Evolutionary conservation across 2,329 filamentous ascomycete genomes (phyloP).

Genomic region (Huntiella omanensis): DNA sequence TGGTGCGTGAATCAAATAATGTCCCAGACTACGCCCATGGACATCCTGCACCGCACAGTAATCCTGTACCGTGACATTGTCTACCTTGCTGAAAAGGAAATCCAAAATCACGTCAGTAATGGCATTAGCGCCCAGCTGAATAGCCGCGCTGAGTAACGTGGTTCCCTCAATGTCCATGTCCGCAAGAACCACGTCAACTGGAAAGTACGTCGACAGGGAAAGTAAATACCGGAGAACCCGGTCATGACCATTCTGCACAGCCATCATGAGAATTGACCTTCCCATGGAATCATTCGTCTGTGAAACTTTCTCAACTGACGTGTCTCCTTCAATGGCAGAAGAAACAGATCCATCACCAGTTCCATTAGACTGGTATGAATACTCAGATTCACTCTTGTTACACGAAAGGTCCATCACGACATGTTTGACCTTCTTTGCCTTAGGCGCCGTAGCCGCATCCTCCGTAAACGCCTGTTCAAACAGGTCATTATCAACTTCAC

Average conservation of each 20-base stretch:
- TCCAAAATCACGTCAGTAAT: constrained; percentile 59
- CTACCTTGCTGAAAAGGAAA: constrained; percentile 41
- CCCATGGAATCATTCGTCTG: constrained; percentile 53
- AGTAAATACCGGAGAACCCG: constrained; percentile 65
- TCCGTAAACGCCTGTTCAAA: constrained; percentile 13
- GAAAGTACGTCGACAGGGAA: constrained; percentile 57
- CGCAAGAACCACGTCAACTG: constrained; percentile 49
- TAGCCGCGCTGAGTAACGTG: constrained; percentile 72
- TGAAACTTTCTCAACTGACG: constrained; percentile 59
- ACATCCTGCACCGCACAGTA: constrained; percentile 66
- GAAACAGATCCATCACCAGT: constrained; percentile 57
- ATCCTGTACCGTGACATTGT: constrained; percentile 34
- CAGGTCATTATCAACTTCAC: constrained; percentile 17
- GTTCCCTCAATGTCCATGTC: constrained; percentile 83
- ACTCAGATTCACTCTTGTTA: constrained; percentile 67
- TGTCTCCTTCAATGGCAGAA: constrained; percentile 65
- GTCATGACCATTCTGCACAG: constrained; percentile 51
- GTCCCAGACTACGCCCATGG: constrained; percentile 76
- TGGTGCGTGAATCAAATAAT: constrained; percentile 89
- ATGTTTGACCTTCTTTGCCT: constrained; percentile 45
- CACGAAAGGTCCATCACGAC: constrained; percentile 84
- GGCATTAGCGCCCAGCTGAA: constrained; percentile 62
- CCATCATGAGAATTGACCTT: constrained; percentile 80
- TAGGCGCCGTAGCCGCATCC: constrained; percentile 17
- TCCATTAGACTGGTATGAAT: constrained; percentile 64